Evolutionary conservation across 192 early-diverging fungal genomes (phyloP).

Genomic region (Obelidium mucronatum): DNA sequence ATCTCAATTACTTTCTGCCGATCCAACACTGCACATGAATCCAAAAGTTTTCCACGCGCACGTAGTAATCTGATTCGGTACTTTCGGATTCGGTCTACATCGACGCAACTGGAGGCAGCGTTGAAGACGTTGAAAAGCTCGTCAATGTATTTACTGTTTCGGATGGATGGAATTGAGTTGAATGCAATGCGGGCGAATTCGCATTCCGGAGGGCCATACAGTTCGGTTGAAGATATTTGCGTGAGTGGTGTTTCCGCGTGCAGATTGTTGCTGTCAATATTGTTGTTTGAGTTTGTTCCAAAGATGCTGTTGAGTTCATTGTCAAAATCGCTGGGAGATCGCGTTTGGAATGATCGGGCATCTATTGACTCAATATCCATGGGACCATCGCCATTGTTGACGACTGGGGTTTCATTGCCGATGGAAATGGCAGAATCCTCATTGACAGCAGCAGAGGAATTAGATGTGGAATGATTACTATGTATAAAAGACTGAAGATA

Average conservation of each 20-base stretch:
- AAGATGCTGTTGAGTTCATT: not conserved
- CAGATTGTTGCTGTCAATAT: too few relatives aligned
- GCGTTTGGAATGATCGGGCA: too few relatives aligned
- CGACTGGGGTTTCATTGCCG: not conserved
- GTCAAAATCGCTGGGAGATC: too few relatives aligned
- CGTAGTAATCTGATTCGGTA: not conserved
- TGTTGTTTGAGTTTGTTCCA: not conserved
- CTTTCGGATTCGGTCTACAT: not conserved
- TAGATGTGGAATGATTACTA: not conserved
- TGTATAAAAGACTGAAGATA: not conserved
- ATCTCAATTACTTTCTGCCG: constrained; percentile 18
- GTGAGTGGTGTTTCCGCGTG: too few relatives aligned
- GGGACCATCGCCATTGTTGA: not conserved
- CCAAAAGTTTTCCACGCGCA: not conserved
- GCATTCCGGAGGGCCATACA: constrained; percentile 17
- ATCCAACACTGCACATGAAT: constrained; percentile 10
- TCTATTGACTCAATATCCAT: not conserved
- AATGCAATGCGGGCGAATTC: constrained; percentile 3
- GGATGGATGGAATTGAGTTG: not conserved
- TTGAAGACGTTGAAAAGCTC: constrained; percentile 6
- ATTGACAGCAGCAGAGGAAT: not conserved
- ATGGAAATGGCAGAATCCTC: not conserved
- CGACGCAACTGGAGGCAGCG: not conserved
- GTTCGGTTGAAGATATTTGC: constrained; percentile 5
- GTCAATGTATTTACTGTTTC: constrained; percentile 10